Base-by-base conservation (phyloP, 768 basidiomycete species). In the Lactarius quietus region DNA sequence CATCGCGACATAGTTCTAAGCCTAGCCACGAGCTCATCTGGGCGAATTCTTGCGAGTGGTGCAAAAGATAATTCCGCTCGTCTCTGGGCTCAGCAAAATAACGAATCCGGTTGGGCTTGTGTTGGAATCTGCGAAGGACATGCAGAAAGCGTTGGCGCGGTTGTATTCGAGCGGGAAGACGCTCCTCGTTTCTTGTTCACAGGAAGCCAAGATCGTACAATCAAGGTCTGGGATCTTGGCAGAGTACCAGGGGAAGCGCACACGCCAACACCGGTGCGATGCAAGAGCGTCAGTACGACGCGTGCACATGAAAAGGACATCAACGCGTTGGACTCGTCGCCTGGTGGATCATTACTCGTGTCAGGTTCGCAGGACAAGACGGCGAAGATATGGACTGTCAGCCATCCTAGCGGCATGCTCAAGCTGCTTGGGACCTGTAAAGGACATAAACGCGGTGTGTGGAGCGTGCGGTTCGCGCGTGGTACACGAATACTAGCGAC, bases 251-350 rank as follows among this genome's bases (percentile, higher is more conserved):
- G 77, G n/a, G 68, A 69, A 41, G 70, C 61, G n/a, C 68, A 73
- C 7, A 71, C 69, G 31, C 71, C 66, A 28, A 74, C 79, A 52
- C 68, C 76, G 28, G 61, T 79, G 38, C 86, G 83, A 65, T 89
- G 88, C 73, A 86, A 83, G 72, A 93, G 93, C 68, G 79, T 98
- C 38, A 83, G 83, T 38, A 98, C 97, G 15, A 84, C 88, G 57
- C 92, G 90, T 74, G 93, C 95, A 15, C 97, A 98, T 76, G 97
- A 98, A 61, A 98, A 98, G 78, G 97, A 98, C 76, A 98, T 99
- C 78, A 99, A 99, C 75, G 87, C 95, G 62, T 82, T 99, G 45
- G 97, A 98, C 74, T 81, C 98, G 18, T 81, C 96, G 3, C 95
- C 93, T 6, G 93, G 96, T 73, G 93, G 97, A 74, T 82, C 81